Evolutionary conservation across 2,329 filamentous ascomycete species (phyloP).

Genomic region (Pseudocercospora musae): DNA sequence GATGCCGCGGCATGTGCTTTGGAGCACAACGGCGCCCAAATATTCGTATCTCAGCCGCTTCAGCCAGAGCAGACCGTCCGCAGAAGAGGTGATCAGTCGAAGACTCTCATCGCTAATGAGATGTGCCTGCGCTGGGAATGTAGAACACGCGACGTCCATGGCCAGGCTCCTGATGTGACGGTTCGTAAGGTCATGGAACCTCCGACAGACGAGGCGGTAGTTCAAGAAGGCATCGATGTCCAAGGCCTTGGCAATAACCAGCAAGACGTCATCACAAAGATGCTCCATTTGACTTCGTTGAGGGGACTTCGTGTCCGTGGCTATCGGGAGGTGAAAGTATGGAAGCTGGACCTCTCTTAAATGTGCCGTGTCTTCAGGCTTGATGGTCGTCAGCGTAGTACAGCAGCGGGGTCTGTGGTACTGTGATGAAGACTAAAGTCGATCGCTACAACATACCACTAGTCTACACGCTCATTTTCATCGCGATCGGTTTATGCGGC

Average conservation of each 20-base stretch:
- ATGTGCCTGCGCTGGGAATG: slow-evolving; percentile 4
- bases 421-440: too few species aligned
- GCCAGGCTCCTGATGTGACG: slow-evolving; percentile 1
- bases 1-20: background rate
- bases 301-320: too few species aligned
- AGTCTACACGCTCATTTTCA: slow-evolving; percentile 91
- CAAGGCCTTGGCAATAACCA: background rate
- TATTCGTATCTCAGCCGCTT: slow-evolving; percentile 6
- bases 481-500: slow-evolving; percentile 85
- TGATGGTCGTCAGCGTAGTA: too few species aligned
- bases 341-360: too few species aligned
- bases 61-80: slow-evolving; percentile 4
- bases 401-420: too few species aligned
- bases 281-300: too few species aligned
- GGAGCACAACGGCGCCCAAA: slow-evolving; percentile 6
- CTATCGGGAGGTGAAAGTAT: too few species aligned
- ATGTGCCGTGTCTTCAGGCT: too few species aligned
- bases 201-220: slow-evolving; percentile 3
- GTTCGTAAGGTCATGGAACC: background rate
- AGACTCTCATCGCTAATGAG: background rate
- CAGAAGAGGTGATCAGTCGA: background rate
- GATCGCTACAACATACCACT: too few species aligned
- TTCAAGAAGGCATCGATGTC: slow-evolving; percentile 15
- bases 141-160: slow-evolving; percentile 1
- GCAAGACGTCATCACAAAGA: slow-evolving; percentile 3